Base-by-base conservation (phyloP, 2,329 filamentous ascomycete genomes). In the Cephalotrichum gorgonifer region DNA sequence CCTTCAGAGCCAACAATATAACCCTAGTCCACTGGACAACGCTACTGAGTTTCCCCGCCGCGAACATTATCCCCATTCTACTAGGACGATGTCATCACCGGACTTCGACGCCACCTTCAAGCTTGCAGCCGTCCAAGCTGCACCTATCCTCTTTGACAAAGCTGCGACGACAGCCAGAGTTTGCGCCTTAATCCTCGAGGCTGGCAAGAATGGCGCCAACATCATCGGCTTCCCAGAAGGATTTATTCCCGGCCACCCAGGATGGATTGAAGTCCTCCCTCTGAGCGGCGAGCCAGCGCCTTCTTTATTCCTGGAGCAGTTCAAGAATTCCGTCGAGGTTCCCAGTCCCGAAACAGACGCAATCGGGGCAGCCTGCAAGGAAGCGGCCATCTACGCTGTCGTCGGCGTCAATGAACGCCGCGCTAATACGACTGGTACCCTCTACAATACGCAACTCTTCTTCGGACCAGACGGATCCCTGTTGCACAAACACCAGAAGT, bases 401-500 rank as follows among this genome's bases (percentile, higher is more conserved):
- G 45, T 54, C 17, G 53, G 53, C 6, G 45, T 54, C 33, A 53
- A 49, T 22, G 53, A 54, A 30, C 47, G 44, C 15, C 49, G 52
- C 25, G 41, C 44, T 14, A 38, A 43, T 28, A 54, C 51, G 17
- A 54, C 51, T 12, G 53, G 51, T 4, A 54, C 53, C 3, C 44
- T 54, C 5, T 54, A 35, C 31, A 54, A 54, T 20, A 53, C 51
- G n/a, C 48, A 53, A n/a, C 51, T 54, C 11, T 51, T 54, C 42
- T 51, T 54, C 45, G 53, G 51, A 5, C 47, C 44, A 26, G 52
- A 52, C 43, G 53, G 53, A 9, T 41, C 46, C 22, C 48, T 54
- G 27, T 49, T 54, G 8, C 51, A 53, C 47, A 53, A 54, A 30
- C 53, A 54, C 50, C 53, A 53, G 42, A 54, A 54, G 28, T 52